Evolutionary conservation across 2,329 filamentous ascomycete genomes (phyloP), one percentile per base, ranked within the genome.

Genomic region (Trichoderma sp.): DNA sequence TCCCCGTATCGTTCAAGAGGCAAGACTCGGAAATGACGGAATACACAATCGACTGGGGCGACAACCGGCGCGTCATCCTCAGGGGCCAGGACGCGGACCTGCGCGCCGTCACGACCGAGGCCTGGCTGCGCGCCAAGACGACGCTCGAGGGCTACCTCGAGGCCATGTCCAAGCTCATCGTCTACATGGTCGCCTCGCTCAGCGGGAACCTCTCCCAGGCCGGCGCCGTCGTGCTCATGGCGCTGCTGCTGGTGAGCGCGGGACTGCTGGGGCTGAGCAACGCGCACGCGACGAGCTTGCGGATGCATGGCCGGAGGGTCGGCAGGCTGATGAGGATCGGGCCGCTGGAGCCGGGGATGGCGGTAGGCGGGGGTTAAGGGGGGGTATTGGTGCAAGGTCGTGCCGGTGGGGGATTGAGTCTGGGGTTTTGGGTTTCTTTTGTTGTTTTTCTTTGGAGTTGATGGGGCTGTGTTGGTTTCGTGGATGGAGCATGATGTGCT

Each of bases 181-280:
- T 88, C 4, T 89, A 86, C 70, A 70, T 86, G 3, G 82, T 83
- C 50, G 85, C 83, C 6, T 80, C 82, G 1, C 73, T 87, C 21
- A 81, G 82, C 64, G 83, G 81, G 12, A 88, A 88, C 71, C 80
- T 85, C 65, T 80, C 79, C 0, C 80, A 85, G 70, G 77, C 77
- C 0, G 84, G 84, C 3, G 80, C 82, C 43, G 73, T 86, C 10
- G 74, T 83, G 3, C 76, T 88, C 45, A 78, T 86, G 67, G 73
- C 74, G 0, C 73, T 87, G 58, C 72, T 88, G 56, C 73, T 88
- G 12, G 63, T 77, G n/a, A 84, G 82, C 26, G 84, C 83, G 0
- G 83, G 77, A 0, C 67, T 87, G 39, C 73, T 89, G 14, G 83
- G 82, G 2, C 68, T 86, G 28, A 83, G 83, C 67, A 88, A 88